Base-by-base conservation (phyloP, 495 filamentous ascomycete genomes). In the Penicillium manginii region DNA sequence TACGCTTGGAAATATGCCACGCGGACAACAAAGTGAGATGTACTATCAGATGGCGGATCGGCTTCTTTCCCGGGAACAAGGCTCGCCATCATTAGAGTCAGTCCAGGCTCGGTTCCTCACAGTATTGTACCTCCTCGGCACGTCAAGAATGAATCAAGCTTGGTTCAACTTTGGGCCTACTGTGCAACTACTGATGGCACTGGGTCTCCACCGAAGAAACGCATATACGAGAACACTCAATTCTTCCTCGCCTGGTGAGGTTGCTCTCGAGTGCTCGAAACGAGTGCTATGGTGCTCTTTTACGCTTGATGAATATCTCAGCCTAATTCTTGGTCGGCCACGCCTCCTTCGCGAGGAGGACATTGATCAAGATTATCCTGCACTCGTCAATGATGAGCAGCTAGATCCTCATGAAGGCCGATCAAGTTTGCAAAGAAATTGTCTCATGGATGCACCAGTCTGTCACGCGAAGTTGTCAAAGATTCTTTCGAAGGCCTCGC, bases 111-210 rank as follows among this genome's bases (percentile, higher is more conserved):
- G 69, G 1, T 70, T 72, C 19, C 52, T 72, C 2, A 66, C 61
- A 29, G 67, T 70, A 2, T 55, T 72, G 0, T 70, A 72, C 48
- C 52, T 72, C 23, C 40, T 72, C 29, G 60, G 69, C 17, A 62
- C 69, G 7, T 72, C 69, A 15, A 54, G 69, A 21, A 61, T 65
- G 15, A 64, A 69, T 40, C 64, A 63, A 39, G 64, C 69, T 9
- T 72, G 69, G 69, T 72, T 66, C 42, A 65, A 63, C 4, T 65
- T 70, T n/a, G 69, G 69, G 2, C 65, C 67, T 2, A 58, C 61
- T 1, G 61, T 70, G 18, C 69, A 72, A 39, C 50, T 72, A 14
- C 61, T 72, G 48, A 72, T 72, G 69, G 60, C 61, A 6, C 60
- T 72, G 0, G 69, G 69, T 15, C 33, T 70, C 7, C 69, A 71